Base-by-base conservation (phyloP, 2,329 filamentous ascomycete genomes). In the Cercospora sp. region DNA sequence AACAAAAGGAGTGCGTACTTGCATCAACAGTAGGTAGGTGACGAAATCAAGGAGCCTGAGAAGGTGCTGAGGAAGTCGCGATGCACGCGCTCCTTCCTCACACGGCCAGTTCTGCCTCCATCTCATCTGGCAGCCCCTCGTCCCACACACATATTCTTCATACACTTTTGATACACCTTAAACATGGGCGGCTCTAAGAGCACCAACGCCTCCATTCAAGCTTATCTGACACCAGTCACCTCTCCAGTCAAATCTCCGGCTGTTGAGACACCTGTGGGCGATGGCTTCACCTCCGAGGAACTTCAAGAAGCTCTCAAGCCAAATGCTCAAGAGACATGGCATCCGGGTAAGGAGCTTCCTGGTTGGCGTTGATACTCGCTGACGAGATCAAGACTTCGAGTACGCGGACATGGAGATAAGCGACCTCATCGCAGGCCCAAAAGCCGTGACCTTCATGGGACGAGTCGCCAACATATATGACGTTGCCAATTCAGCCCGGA, bases 381-480 rank as follows among this genome's bases (percentile, higher is more conserved):
- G 24, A 65, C 10, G 3, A 45, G 21, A 1, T 7, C 5, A 28
- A 65, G 71, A 81, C 78, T 32, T 78, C 79, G 66, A 85, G 73
- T 77, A 85, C 80, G 70, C 80, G 78, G 63, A 85, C 72, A 34
- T 80, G 77, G 74, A 77, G 21, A 85, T 89, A 34, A 80, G 77
- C 6, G 75, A 82, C 4, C 78, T 89, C 0, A 70, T 83, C 40
- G 79, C 83, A 1, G 87, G 87, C 0, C 84, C 84, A 0, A 78
- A 78, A 34, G 79, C 83, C 61, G 82, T 88, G 32, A 80, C 80
- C 2, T 85, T 89, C 66, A 82, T 80, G 40, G 87, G 87, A 1
- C 80, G 87, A 30, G 75, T 89, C 12, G 85, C 86, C 10, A 88
- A 88, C 74, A 82, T 87, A 69, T 83, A 79, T 59, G 80, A 85